Conservation (phyloP, 2,329 filamentous ascomycete species). For the Sporothrix curviconia region DNA sequence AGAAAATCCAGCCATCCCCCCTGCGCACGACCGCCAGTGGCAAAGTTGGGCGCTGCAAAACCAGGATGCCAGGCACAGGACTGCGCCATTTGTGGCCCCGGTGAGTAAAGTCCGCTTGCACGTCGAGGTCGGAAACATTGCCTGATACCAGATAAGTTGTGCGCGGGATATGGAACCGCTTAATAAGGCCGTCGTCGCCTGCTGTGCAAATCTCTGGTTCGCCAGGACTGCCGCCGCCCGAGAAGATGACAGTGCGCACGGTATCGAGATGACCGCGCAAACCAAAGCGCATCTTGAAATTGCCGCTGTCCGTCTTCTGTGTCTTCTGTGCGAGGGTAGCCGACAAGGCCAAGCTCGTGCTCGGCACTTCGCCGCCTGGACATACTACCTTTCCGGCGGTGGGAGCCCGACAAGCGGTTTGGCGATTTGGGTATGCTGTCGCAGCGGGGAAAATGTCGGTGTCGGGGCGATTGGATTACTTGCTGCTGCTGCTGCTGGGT, state of each 20-base stretch:
- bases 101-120: conserved; percentile 90
- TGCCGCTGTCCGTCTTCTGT: conserved; percentile 62
- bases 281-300: conserved; percentile 89
- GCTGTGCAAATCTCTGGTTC: conserved; percentile 97
- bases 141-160: conserved; percentile 43
- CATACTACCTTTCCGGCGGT: conserved; percentile 75
- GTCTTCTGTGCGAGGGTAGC: conserved; percentile 27
- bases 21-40: conserved; percentile 76
- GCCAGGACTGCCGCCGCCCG: conserved; percentile 86
- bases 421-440: conserved; percentile 78
- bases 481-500: conserved; percentile 29
- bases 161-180: conserved; percentile 90
- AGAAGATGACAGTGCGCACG: conserved; percentile 92
- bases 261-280: conserved; percentile 89
- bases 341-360: conserved; percentile 49
- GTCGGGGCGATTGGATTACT: conserved; percentile 62
- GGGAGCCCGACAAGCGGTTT: conserved; percentile 58
- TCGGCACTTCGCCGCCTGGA: conserved; percentile 66
- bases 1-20: conserved; percentile 99
- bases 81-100: conserved; percentile 85
- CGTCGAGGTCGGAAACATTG: conserved; percentile 71
- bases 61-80: conserved; percentile 81
- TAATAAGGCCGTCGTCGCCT: conserved; percentile 91
- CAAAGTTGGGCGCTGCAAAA: conserved; percentile 81
- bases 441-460: conserved; percentile 78